Evolutionary conservation across 31 red algal species (phyloP).

Genomic region (Endocladia muricata): DNA sequence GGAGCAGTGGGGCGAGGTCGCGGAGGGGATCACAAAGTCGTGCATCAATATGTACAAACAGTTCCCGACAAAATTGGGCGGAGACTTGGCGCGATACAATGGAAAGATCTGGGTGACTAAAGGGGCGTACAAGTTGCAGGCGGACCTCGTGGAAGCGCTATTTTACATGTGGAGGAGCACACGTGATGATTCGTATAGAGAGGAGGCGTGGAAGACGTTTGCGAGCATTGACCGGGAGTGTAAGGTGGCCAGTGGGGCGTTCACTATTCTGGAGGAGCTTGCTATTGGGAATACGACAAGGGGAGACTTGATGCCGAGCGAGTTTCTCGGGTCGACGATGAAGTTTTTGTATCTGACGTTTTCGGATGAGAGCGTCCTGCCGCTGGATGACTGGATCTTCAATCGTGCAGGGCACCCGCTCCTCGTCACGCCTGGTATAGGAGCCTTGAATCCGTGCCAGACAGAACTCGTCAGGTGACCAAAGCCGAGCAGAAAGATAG

Average conservation of each 20-base stretch:
- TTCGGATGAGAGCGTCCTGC: constrained; percentile 11
- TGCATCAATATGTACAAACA: constrained; percentile 63
- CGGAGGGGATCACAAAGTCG: constrained; percentile 22
- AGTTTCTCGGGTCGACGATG: constrained; percentile 58
- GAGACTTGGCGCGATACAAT: constrained; percentile 34
- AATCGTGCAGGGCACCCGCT: constrained; percentile 50
- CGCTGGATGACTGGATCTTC: constrained; percentile 41
- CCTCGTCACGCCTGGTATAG: constrained; percentile 15
- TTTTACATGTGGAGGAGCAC: constrained; percentile 65
- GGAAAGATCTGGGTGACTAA: constrained; percentile 7
- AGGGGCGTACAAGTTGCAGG: constrained; percentile 33
- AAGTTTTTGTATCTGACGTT: constrained; percentile 66
- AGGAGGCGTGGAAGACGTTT: constrained; percentile 50
- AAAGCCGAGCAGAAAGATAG: too few relatives aligned
- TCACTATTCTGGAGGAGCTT: constrained; percentile 20
- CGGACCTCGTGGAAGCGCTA: constrained; percentile 58
- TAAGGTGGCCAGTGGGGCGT: not conserved
- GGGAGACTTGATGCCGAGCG: constrained; percentile 54
- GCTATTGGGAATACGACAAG: not conserved
- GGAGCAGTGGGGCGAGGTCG: constrained; percentile 34
- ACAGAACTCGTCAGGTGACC: too few relatives aligned
- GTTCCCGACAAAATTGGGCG: constrained; percentile 20
- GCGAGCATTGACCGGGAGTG: constrained; percentile 36
- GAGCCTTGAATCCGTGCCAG: constrained; percentile 1
- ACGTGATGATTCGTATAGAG: constrained; percentile 30